These are phyloP conservation scores for Novakomyces olei DNA, from an alignment of 805 yeast genomes.

Conservation along the genomic window DNA sequence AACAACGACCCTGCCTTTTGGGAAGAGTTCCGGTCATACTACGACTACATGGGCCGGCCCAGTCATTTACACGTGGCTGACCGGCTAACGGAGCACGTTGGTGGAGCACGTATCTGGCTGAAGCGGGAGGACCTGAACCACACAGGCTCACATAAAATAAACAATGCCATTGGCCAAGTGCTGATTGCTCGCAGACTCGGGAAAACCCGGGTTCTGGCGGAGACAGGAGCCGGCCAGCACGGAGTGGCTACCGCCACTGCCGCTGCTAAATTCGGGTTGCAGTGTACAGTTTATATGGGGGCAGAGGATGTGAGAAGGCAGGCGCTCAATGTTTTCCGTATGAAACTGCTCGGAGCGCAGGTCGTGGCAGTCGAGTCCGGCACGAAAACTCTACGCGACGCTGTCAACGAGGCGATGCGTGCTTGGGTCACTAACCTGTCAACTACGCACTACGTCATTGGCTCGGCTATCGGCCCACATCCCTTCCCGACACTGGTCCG, in stretches of 20 bases:
- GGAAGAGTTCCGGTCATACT: conserved; percentile 70
- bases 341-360: conserved; percentile 87
- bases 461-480: conserved; percentile 98
- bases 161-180: conserved; percentile 26
- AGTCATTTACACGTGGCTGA: conserved; percentile 80
- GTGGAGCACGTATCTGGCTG: conserved; percentile 93
- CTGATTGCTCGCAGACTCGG: conserved; percentile 24
- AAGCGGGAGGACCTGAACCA: conserved; percentile 72
- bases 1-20: conserved; percentile 79
- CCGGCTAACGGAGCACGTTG: conserved; percentile 68
- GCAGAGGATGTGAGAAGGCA: conserved; percentile 98
- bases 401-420: conserved; percentile 91
- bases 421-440: conserved; percentile 77
- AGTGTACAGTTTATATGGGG: conserved; percentile 94
- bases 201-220: conserved; percentile 25
- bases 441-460: conserved; percentile 84
- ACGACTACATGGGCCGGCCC: conserved; percentile 91
- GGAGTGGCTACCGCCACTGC: conserved; percentile 32
- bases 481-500: conserved; percentile 96
- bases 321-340: conserved; percentile 92
- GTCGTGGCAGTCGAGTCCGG: conserved; percentile 89
- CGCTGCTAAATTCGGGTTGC: conserved; percentile 47
- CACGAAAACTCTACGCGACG: conserved; percentile 89
- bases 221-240: conserved; percentile 31
- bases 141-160: conserved; percentile 27